Evolutionary conservation across 106 monocot genomes (phyloP).

Genomic region (Vanilla planifolia): DNA sequence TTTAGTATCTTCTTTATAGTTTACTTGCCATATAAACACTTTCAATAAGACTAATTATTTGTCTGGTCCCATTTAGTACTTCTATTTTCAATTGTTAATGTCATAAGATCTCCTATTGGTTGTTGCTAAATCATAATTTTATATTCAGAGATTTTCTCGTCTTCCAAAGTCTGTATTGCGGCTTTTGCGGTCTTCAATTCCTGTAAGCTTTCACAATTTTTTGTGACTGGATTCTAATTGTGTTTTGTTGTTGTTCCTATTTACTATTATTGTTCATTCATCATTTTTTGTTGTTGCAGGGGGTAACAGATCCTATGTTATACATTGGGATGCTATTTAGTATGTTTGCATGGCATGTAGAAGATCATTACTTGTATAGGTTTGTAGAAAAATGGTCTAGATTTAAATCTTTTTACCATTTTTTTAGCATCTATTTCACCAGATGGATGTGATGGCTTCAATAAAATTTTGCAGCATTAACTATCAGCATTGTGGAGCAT

Average conservation of each 20-base stretch:
- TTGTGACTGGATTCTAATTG: neutral
- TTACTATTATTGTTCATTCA: neutral
- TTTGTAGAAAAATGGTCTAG: slow-evolving; percentile 10
- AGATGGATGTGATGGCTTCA: neutral
- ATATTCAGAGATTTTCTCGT: slow-evolving; percentile 58
- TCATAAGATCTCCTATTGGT: neutral
- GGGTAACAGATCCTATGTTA: slow-evolving; percentile 98
- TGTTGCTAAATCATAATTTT: neutral
- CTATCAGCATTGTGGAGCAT: slow-evolving; percentile 98
- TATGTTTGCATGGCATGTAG: slow-evolving; percentile 99
- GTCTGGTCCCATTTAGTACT: too few relatives aligned
- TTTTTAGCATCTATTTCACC: neutral
- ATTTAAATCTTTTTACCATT: neutral
- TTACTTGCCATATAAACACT: too few relatives aligned
- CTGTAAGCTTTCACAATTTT: slow-evolving; percentile 34
- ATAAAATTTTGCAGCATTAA: slow-evolving; percentile 60
- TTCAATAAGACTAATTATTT: too few relatives aligned
- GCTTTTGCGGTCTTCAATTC: slow-evolving; percentile 58
- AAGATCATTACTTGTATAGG: slow-evolving; percentile 98
- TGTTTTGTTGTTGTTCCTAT: slow-evolving; percentile 7
- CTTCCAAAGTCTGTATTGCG: slow-evolving; percentile 61
- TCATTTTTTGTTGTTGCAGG: slow-evolving; percentile 37
- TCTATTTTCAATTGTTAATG: too few relatives aligned
- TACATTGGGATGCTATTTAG: slow-evolving; percentile 99
- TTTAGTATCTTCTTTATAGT: neutral